Evolutionary conservation across 169 alveolate genomes (phyloP), one percentile per base, ranked within the genome.

Genomic region (Eimeria mitis): DNA sequence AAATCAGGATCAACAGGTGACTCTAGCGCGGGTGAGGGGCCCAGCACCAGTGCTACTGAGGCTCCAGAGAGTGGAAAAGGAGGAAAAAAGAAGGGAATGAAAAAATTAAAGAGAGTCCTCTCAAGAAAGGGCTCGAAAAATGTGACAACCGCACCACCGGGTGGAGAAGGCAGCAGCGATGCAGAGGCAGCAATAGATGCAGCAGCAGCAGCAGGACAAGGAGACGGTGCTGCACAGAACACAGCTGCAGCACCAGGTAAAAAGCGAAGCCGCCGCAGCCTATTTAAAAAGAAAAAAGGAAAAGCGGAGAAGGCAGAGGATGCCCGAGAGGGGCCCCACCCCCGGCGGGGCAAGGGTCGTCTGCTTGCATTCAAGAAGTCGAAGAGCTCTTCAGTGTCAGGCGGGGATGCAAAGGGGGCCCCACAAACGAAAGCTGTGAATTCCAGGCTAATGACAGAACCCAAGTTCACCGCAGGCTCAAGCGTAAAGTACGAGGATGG

Each of bases 291-390:
- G 8, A 52, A 34, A 5, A 16, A 25, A 7, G 37, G 59, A 2
- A 63, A 63, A 19, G 23, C 11, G 11, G n/a, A 28, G 9, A 42
- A 37, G 0, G 19, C 49, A 34, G 28, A 37, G 28, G 44, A 42
- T 1, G 54, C 85, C 84, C 23, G 59, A 75, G 63, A 40, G 44
- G 78, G 78, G 28, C 78, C 78, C 78, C 78, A n/a, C 85, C 85
- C 63, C 42, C 59, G 63, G 40, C 42, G 85, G 40, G 85, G 49
- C 8, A 11, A 25, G 25, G 85, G 85, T 25, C 37, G 34, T 2
- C 52, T 54, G 73, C 47, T 3, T 19, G 52, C 9, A n/a, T 81
- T 34, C 34, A 81, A 34, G 11, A 1, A 9, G 40, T 47, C 81
- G 7, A 54, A 11, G 54, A 28, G 81, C 47, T 11, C 79, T 61